Conservation (phyloP, 371 early-diverging fungal species). For the Rhizopus microsporus region DNA sequence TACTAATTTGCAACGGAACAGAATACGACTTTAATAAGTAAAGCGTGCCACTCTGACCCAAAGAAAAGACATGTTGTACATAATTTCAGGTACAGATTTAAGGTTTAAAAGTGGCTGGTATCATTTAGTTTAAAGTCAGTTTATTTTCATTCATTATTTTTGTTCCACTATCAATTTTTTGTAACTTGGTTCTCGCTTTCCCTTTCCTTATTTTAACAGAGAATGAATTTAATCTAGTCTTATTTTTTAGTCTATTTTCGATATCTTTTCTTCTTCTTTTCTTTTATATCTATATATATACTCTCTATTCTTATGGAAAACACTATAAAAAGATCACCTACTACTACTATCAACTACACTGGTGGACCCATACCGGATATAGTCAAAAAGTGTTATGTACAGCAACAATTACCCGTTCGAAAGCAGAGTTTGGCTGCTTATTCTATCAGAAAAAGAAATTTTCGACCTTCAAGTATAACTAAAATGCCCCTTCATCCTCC, state of each 20-base stretch:
- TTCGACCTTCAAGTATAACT: slow-evolving; percentile 12
- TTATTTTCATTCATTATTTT: not conserved
- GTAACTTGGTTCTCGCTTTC: not conserved
- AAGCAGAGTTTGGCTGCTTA: slow-evolving; percentile 47
- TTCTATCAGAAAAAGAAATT: slow-evolving; percentile 1
- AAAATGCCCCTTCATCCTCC: slow-evolving; percentile 3
- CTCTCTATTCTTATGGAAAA: not conserved
- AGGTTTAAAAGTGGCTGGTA: no score
- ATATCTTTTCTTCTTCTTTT: not conserved
- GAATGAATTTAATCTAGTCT: not conserved
- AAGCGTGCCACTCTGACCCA: no score
- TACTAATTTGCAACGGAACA: no score
- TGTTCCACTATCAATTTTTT: not conserved
- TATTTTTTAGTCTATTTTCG: slow-evolving; percentile 1
- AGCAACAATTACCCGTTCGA: slow-evolving; percentile 45
- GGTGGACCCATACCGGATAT: slow-evolving; percentile 39
- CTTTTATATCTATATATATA: slow-evolving; percentile 3
- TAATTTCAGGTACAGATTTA: no score
- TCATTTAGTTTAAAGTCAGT: not conserved
- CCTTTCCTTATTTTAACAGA: slow-evolving; percentile 2
- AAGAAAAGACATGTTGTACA: no score
- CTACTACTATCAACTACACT: slow-evolving; percentile 16
- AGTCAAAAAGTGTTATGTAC: slow-evolving; percentile 39
- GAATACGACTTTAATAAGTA: no score
- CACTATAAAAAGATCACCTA: slow-evolving; percentile 18